Evolutionary conservation across 345 rosid species (phyloP).

Genomic region (Eucalyptus cladocalyx): DNA sequence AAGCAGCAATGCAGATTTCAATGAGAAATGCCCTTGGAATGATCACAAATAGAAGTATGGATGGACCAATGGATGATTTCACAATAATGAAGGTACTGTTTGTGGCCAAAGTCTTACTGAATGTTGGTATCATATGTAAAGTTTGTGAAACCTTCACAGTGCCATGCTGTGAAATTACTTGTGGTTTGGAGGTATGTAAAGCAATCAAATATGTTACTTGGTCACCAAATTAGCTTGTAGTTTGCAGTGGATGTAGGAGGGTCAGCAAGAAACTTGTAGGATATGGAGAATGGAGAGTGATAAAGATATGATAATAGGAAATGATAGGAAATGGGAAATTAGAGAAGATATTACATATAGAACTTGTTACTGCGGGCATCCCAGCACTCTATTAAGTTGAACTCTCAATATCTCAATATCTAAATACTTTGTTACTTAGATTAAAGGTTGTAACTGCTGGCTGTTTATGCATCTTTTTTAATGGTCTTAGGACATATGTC

Average conservation of each 20-base stretch:
- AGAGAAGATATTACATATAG: neutral
- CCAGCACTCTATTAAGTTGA: neutral
- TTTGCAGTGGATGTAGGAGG: neutral
- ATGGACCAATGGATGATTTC: constrained; percentile 88
- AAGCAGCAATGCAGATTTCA: constrained; percentile 94
- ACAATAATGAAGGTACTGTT: constrained; percentile 73
- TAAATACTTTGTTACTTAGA: neutral
- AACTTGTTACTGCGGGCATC: neutral
- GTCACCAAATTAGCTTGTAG: neutral
- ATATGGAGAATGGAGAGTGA: neutral
- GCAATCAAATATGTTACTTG: neutral
- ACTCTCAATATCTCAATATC: neutral
- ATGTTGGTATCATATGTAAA: neutral
- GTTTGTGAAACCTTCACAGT: neutral
- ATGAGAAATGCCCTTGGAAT: constrained; percentile 79
- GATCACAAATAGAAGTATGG: constrained; percentile 30
- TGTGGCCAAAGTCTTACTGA: neutral
- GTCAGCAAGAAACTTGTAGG: neutral
- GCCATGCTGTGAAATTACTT: neutral
- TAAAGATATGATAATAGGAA: neutral
- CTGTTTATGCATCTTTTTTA: neutral
- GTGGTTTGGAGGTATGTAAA: neutral
- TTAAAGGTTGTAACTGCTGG: neutral
- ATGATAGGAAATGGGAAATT: neutral
- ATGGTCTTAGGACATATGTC: neutral